These are phyloP conservation scores for Paxillus rubicundulus DNA, from an alignment of 768 basidiomycete genomes.

Conservation along the genomic window DNA sequence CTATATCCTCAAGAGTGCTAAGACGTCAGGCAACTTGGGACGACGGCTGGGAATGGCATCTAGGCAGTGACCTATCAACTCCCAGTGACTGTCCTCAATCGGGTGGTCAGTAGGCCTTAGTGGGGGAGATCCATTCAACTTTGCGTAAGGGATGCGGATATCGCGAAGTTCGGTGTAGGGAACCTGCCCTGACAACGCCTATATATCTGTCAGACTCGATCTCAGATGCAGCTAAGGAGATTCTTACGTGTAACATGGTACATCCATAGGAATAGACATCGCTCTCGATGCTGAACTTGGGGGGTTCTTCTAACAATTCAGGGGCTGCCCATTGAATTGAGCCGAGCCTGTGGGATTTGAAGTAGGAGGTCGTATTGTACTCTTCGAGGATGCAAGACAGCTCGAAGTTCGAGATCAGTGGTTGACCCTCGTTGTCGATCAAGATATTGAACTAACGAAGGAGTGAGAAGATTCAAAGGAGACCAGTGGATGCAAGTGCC, in stretches of 20 bases:
- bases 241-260: slow-evolving; percentile 8
- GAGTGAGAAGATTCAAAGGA: not conserved
- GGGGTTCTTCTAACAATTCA: too few species aligned
- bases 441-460: slow-evolving; percentile 7
- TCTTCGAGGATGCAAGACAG: too few species aligned
- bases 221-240: not conserved
- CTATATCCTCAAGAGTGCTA: too few species aligned
- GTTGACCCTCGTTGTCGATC: not conserved
- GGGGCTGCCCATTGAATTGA: too few species aligned
- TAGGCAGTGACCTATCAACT: slow-evolving; percentile 10
- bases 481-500: not conserved
- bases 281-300: not conserved
- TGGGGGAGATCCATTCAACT: not conserved
- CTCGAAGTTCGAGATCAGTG: not conserved
- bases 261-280: slow-evolving; percentile 12
- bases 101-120: not conserved
- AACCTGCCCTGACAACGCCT: slow-evolving; percentile 4
- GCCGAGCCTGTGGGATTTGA: too few species aligned
- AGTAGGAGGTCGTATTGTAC: too few species aligned
- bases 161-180: slow-evolving; percentile 2
- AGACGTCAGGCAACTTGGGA: not conserved
- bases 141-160: not conserved
- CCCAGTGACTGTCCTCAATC: slow-evolving; percentile 1
- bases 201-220: too few species aligned
- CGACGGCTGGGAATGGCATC: not conserved